Percentiles rank a stretch among this genome's conserved stretches.
Evolutionary conservation across 2,329 filamentous ascomycete species (phyloP).

Genomic region (Ophiostoma sp.): DNA sequence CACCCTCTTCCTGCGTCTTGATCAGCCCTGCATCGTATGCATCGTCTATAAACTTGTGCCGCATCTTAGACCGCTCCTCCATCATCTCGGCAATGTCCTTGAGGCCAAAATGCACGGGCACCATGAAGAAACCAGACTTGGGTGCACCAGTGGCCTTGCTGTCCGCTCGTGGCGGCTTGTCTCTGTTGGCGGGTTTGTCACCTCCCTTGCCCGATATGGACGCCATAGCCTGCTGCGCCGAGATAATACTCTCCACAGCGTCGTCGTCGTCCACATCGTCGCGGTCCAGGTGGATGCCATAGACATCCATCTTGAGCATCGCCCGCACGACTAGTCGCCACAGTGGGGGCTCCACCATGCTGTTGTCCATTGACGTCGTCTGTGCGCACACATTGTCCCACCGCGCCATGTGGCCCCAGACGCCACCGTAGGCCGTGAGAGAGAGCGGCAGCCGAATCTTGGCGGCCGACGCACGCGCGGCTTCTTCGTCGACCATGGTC

Average conservation of each 20-base stretch:
- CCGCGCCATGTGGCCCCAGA: conserved; percentile 45
- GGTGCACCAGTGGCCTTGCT: background rate
- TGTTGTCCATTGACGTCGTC: conserved; percentile 41
- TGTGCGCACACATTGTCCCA: conserved; percentile 35
- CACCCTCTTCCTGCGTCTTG: conserved; percentile 22
- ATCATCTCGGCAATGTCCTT: conserved; percentile 56
- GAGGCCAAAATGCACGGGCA: conserved; percentile 48
- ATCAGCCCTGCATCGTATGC: conserved; percentile 44
- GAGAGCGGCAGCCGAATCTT: conserved; percentile 47
- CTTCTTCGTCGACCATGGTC: conserved; percentile 55
- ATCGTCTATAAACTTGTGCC: conserved; percentile 54
- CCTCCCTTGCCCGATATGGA: background rate
- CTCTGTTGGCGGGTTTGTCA: background rate
- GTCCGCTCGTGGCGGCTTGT: background rate
- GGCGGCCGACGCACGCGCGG: conserved; percentile 45
- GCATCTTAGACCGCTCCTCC: conserved; percentile 50
- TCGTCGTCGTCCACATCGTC: background rate
- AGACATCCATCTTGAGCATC: conserved; percentile 58
- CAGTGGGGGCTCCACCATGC: conserved; percentile 51
- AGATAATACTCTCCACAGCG: background rate
- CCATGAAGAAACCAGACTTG: conserved; percentile 23
- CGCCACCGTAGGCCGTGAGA: conserved; percentile 50
- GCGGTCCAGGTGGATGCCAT: conserved; percentile 45
- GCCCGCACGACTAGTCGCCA: conserved; percentile 58
- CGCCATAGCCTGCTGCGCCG: background rate